These are phyloP conservation scores for Chernovozyma aurita DNA, from an alignment of 1,139 yeast genomes.

Conservation along the genomic window DNA sequence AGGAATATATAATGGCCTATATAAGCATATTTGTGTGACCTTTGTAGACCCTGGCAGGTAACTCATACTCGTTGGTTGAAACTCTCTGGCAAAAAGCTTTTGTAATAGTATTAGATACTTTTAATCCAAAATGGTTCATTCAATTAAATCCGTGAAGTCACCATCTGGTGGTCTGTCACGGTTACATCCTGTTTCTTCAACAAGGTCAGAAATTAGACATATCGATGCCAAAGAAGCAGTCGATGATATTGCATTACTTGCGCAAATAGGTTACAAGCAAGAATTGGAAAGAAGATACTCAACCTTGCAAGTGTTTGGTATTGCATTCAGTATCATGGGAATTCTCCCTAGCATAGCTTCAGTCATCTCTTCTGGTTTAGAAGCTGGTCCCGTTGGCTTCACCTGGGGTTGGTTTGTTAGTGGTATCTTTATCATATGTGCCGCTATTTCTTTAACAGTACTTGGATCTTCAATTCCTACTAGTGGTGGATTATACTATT, in stretches of 20 bases:
- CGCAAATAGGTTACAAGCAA: conserved; percentile 40
- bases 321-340: conserved; percentile 52
- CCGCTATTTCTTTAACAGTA: conserved; percentile 56
- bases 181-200: conserved; percentile 5
- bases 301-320: conserved; percentile 44
- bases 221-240: conserved; percentile 12
- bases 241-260: conserved; percentile 14
- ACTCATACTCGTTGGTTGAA: too few species aligned
- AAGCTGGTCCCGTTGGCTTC: conserved; percentile 51
- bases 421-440: conserved; percentile 46
- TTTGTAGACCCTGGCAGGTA: too few species aligned
- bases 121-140: too few species aligned
- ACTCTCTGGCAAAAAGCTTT: too few species aligned
- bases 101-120: too few species aligned
- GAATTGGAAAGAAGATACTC: conserved; percentile 43
- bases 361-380: conserved; percentile 20
- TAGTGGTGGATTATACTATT: conserved; percentile 58
- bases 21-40: too few species aligned
- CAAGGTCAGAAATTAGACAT: conserved; percentile 3
- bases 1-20: too few species aligned
- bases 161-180: conserved; percentile 21
- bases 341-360: conserved; percentile 44
- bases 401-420: conserved; percentile 66
- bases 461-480: conserved; percentile 61
- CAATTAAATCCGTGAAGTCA: conserved; percentile 15